Percentiles rank a stretch among this genome's conserved stretches.
Conservation (phyloP, 2,329 filamentous ascomycete species). For the Penicillium sp. region DNA sequence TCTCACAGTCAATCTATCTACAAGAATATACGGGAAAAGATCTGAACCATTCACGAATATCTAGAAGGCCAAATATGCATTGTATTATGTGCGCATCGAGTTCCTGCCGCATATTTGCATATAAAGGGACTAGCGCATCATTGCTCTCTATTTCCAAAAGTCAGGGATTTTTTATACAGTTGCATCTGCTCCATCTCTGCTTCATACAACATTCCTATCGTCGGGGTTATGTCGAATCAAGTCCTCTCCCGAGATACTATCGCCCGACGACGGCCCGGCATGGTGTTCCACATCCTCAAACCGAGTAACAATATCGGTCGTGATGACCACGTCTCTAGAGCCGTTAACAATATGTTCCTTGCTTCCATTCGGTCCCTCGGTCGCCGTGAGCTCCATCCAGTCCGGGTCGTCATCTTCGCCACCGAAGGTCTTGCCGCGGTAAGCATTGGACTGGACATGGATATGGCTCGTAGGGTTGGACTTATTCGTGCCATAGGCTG, state of each 20-base stretch:
- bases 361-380: background rate
- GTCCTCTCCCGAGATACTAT: background rate
- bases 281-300: constrained; percentile 1
- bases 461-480: background rate
- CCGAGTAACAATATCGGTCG: constrained; percentile 11
- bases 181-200: background rate
- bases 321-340: constrained; percentile 1
- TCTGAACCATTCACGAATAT: too few species aligned
- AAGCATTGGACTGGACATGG: background rate
- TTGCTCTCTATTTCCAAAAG: too few species aligned
- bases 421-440: background rate
- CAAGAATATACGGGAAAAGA: too few species aligned
- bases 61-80: too few species aligned
- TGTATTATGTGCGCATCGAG: too few species aligned
- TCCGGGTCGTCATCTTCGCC: background rate
- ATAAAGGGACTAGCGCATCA: too few species aligned
- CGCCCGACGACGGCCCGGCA: background rate
- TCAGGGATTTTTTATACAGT: too few species aligned
- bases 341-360: constrained; percentile 6
- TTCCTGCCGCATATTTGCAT: too few species aligned
- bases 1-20: too few species aligned
- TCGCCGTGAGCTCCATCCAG: constrained; percentile 8
- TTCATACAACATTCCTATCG: background rate
- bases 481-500: constrained; percentile 2
- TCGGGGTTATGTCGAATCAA: background rate